Evolutionary conservation across 2,329 filamentous ascomycete genomes (phyloP), one percentile per base, ranked within the genome.

Genomic region (Furcasterigmium sp.): DNA sequence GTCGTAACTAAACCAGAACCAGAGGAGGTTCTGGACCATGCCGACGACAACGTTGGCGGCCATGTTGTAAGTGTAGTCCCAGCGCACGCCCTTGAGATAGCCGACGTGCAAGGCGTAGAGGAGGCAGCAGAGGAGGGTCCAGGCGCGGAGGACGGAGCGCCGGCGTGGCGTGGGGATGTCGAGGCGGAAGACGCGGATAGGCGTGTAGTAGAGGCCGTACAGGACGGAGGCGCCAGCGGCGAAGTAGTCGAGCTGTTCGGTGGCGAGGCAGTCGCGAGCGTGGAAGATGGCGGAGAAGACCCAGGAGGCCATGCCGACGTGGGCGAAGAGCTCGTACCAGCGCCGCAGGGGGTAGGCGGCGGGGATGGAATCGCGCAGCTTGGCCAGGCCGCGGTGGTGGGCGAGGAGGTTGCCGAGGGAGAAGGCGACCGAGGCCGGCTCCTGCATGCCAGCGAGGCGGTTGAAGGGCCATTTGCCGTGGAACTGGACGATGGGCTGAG

Each of bases 21-120:
- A 97, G 45, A 97, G 67, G 4, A 83, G 41, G 56, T 97, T 95
- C 59, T 90, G 84, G 5, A 91, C 63, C 32, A 90, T 71, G 4
- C 93, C 93, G 10, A 86, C 79, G 3, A 77, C 80, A 17, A 98
- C 87, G 57, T 97, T 98, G 41, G 91, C 93, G 2, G 85, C 82
- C 90, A 98, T 97, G 62, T 98, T 98, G 69, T 98, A 98, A 5
- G 85, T 86, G 62, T 98, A 98, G 64, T 97, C 87, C 87, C 93
- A 98, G 15, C 75, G 72, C 72, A 91, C 87, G 53, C 89, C 80
- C 58, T 85, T 88, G 43, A 98, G 74, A 62, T 95, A 98, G 37
- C 72, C 76, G 38, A 96, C 81, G 60, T 98, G 93, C 43, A 77
- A 69, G 20, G 74, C 58, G 63, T 95, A 98, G 41, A 95, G 66